These are phyloP conservation scores for Phytophthora fragariae DNA, from an alignment of 352 stramenopile genomes.

Conservation along the genomic window DNA sequence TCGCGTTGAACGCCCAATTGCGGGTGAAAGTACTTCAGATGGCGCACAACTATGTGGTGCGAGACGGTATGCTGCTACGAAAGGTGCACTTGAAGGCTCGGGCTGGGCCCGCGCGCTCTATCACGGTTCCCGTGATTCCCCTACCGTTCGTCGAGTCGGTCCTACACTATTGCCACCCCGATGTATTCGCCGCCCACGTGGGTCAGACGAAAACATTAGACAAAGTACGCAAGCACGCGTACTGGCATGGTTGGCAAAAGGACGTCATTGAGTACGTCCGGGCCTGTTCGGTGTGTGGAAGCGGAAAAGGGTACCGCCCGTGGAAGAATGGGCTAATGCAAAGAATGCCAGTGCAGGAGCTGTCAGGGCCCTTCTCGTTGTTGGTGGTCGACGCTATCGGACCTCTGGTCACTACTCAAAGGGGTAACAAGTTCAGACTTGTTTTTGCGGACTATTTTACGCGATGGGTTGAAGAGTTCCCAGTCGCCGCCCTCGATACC, in stretches of 20 bases:
- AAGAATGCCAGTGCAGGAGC: too few relatives aligned
- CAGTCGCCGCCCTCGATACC: too few relatives aligned
- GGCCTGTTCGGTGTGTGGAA: too few relatives aligned
- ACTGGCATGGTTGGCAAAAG: neutral
- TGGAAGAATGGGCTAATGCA: too few relatives aligned
- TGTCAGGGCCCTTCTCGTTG: too few relatives aligned
- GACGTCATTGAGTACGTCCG: neutral
- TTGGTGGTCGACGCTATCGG: too few relatives aligned
- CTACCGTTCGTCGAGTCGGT: conserved; percentile 12
- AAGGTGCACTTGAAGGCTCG: neutral
- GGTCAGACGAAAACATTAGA: conserved; percentile 8
- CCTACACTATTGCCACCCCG: conserved; percentile 17
- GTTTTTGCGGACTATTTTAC: too few relatives aligned
- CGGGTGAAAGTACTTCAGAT: conserved; percentile 1
- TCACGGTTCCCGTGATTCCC: conserved; percentile 10
- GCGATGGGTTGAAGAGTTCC: too few relatives aligned
- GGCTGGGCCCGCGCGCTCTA: neutral
- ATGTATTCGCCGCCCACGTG: conserved; percentile 5
- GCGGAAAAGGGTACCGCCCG: too few relatives aligned
- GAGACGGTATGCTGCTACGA: neutral
- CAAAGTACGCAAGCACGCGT: conserved; percentile 1
- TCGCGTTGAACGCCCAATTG: conserved; percentile 2
- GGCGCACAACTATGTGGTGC: neutral
- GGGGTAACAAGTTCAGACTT: too few relatives aligned
- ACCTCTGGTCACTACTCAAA: too few relatives aligned